Evolutionary conservation across 2,329 filamentous ascomycete genomes (phyloP), one percentile per base, ranked within the genome.

Genomic region (Lasiodiplodia hormozganensis): DNA sequence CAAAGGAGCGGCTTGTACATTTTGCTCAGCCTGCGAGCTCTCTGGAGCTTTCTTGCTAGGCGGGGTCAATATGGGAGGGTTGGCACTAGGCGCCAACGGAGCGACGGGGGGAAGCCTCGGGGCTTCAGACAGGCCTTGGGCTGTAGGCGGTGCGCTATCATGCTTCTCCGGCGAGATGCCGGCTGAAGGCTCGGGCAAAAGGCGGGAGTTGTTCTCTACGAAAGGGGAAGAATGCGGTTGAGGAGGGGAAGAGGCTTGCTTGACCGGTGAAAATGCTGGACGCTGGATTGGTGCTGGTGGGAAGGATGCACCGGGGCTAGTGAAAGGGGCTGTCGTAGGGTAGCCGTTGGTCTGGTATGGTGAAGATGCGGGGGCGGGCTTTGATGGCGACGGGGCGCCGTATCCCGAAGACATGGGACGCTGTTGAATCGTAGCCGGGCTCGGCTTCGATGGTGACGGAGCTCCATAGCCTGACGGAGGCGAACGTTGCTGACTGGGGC

Each of bases 71-170:
- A 88, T 88, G 71, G 86, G 85, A 68, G 85, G 82, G 16, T 83
- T 84, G 2, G 86, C 84, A 52, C 85, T 87, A 0, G 89, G 89
- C 11, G 87, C 85, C 58, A 91, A 75, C 1, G 86, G 82, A 51
- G 87, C 83, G 2, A 85, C 77, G 0, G 88, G 88, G 5, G 88
- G 89, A 2, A 90, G 78, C 28, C 89, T 83, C 0, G 85, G 80
- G 11, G 74, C 77, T 62, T 78, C 76, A 3, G 73, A 73, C 57
- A 78, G 71, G 23, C 73, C 74, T n/a, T 79, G 77, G 47, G 75
- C 76, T 6, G 73, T 56, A 1, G 78, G 76, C 11, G 71, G 76
- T 69, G 68, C 78, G 69, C 40, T 79, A 73, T 79, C 77, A 65
- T 85, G 82, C 71, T 85, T 85, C n/a, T 78, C 80, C 2, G 84